Evolutionary conservation across 257 asterid species (phyloP).

Genomic region (Fraxinus americana): DNA sequence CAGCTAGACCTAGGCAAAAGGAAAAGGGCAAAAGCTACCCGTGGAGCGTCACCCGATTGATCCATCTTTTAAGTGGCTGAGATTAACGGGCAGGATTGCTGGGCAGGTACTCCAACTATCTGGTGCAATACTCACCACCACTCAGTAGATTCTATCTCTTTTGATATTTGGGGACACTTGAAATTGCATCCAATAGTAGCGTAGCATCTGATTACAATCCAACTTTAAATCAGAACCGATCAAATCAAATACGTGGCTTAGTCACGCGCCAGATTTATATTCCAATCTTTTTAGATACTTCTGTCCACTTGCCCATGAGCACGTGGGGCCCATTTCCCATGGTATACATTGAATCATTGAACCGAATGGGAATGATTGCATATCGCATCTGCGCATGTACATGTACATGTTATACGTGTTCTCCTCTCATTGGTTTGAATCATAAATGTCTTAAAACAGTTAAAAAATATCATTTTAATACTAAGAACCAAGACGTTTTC

Average conservation of each 20-base stretch:
- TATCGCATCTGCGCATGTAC: background rate
- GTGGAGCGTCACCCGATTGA: background rate
- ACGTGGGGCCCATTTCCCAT: background rate
- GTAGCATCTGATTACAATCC: background rate
- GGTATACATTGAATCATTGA: background rate
- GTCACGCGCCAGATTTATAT: background rate
- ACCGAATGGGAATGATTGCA: background rate
- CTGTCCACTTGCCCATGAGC: background rate
- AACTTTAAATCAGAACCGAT: background rate
- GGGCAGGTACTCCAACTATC: background rate
- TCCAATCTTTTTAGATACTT: slow-evolving; percentile 5
- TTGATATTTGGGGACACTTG: background rate
- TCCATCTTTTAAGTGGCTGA: background rate
- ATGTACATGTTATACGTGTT: background rate
- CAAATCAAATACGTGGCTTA: background rate
- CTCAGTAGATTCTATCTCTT: background rate
- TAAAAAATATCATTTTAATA: background rate
- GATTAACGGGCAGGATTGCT: background rate
- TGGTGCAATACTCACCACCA: background rate
- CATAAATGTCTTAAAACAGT: background rate
- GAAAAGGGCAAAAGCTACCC: background rate
- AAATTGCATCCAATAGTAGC: background rate
- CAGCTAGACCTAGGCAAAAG: background rate
- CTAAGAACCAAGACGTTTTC: too few species aligned
- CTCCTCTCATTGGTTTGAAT: background rate